phyloP scores from a whole-genome alignment of 805 yeast genomes.

The Lachancea sp. region DNA sequence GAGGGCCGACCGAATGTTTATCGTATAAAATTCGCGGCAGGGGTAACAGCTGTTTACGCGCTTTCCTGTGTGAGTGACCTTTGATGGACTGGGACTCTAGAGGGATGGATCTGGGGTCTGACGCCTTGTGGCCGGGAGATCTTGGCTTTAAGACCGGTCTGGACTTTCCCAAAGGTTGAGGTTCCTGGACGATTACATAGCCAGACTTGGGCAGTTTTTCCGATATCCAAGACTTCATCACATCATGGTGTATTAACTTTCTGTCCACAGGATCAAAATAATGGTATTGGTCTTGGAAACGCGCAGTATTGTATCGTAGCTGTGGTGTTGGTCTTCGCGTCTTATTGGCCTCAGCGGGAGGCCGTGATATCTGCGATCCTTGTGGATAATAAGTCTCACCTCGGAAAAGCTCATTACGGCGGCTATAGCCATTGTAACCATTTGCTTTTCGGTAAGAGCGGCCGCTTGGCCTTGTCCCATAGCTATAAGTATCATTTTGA shows the following conservation, averaged over 20 bases:
- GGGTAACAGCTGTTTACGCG: constrained; percentile 13
- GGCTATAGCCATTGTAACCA: neutral
- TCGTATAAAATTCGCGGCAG: constrained; percentile 46
- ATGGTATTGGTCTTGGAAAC: constrained; percentile 25
- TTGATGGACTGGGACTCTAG: neutral
- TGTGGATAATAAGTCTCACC: constrained; percentile 18
- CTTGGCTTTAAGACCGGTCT: constrained; percentile 19
- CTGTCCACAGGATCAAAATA: constrained; percentile 26
- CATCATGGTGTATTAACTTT: constrained; percentile 18
- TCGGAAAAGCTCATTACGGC: neutral
- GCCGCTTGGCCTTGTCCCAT: neutral
- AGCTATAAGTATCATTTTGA: neutral
- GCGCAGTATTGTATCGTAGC: constrained; percentile 20
- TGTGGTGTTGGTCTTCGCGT: constrained; percentile 20
- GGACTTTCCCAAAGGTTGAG: constrained; percentile 11
- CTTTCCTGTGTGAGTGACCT: constrained; percentile 11
- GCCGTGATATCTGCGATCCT: constrained; percentile 4
- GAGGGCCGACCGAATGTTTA: constrained; percentile 64
- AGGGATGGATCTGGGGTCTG: constrained; percentile 25
- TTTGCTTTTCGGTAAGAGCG: constrained; percentile 1
- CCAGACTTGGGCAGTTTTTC: constrained; percentile 24
- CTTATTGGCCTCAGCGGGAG: neutral
- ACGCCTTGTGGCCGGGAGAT: constrained; percentile 13
- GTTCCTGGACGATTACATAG: constrained; percentile 19
- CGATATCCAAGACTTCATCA: constrained; percentile 24